Evolutionary conservation across 164 flowering plant genomes (phyloP), one percentile per base, ranked within the genome.

Genomic region (Macadamia integrifolia): DNA sequence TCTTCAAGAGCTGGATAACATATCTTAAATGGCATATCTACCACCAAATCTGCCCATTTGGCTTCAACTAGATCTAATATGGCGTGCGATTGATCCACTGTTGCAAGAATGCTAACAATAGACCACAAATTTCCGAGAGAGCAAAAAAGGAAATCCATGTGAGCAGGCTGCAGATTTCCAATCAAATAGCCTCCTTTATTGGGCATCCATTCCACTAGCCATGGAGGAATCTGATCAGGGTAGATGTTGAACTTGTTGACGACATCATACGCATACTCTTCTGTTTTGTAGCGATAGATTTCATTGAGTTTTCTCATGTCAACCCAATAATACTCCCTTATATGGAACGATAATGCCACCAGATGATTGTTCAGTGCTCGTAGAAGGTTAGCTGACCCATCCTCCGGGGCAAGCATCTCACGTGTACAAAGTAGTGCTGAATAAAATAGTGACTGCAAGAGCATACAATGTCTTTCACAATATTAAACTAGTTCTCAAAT

Each of bases 71-170:
- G 86, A 80, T 93, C 98, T 66, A 90, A 72, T 70, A 90, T 93
- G 55, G 95, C 93, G 78, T 90, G 88, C 44, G 93, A 86, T 75
- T 93, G 95, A 2, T 85, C 88, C 43, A 10, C 43, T 53, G 93
- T 88, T 6, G 98, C 91, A 35, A 93, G 86, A 74, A 90, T 81
- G 75, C 92, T 84, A 57, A 82, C 80, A 32, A 92, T 75, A 53
- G 98, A 83, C 94, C 96, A 88, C 58, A 89, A 55, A 76, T 92
- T 92, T 60, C 98, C 98, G 18, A 91, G 91, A 65, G 95, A 80
- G 73, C 90, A 93, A 83, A 89, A 90, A 61, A 97, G 88, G 76
- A 93, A 93, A 69, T 90, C 98, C 98, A 93, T 93, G 72, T 91
- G 93, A 67, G 97, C 98, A 30, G 97, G 97, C 72, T 89, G 93